Evolutionary conservation across 1,139 yeast genomes (phyloP), one percentile per base, ranked within the genome.

Genomic region (Pichia sp.): DNA sequence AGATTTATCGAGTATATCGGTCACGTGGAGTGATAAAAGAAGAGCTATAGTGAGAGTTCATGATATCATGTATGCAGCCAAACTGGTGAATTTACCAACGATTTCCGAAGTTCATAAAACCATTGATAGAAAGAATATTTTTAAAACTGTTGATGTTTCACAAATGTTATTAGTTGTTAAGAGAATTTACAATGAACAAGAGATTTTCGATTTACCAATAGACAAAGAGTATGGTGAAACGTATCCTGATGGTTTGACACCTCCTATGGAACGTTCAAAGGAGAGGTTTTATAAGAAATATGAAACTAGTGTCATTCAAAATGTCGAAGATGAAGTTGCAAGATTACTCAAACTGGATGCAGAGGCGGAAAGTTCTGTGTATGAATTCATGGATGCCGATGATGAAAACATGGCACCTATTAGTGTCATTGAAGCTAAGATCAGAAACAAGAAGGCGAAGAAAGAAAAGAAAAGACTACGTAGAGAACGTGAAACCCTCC

Each of bases 1-100:
- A 4, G 96, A 90, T 59, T 75, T 87, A 51, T 75, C 84, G 12
- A 84, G 85, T 1, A 73, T 93, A 21, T 77, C 77, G 45, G 77
- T 93, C 56, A 85, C 85, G 62, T 90, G 96, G 88, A 79, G 84
- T 53, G 93, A 93, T 53, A 71, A 83, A 45, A 81, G 85, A 41
- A 76, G 86, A 51, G 98, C 98, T 0, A 77, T 88, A 28, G 82
- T 70, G 62, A 76, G 68, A 67, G 77, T 70, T 4, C 75, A 76
- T 50, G 74, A 77, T 19, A 68, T 75, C 2, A 65, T 82, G 49
- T 94, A 88, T 66, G 89, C 91, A 5, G 97, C 96, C 0, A 81
- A 88, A 55, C 69, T 94, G 36, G 79, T 93, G n/a, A 95, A 91
- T 58, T 69, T 94, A 53, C 99, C 99, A 0, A 88, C 96, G 0